A percentile compares a stretch with the other conserved stretches of the same genome.
These are phyloP conservation scores for Barnettozyma hawaiiensis DNA, from an alignment of 1,139 yeast species.

Conservation along the genomic window DNA sequence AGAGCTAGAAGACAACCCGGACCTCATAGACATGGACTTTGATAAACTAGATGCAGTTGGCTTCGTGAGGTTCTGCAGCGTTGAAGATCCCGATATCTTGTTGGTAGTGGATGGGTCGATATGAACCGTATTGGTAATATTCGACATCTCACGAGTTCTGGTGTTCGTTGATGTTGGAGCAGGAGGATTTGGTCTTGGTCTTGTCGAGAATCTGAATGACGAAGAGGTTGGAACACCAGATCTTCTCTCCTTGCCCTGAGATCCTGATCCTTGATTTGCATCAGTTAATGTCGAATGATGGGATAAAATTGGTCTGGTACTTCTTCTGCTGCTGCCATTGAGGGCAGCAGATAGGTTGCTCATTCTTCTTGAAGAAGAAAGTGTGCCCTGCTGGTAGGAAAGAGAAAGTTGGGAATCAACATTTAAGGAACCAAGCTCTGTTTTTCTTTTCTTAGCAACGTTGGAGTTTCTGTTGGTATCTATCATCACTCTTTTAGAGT, in stretches of 20 bases:
- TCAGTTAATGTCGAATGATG: not conserved
- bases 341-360: slow-evolving; percentile 9
- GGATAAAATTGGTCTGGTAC: not conserved
- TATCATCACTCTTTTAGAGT: slow-evolving; percentile 20
- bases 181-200: not conserved
- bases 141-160: slow-evolving; percentile 12
- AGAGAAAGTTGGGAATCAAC: slow-evolving; percentile 2
- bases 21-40: slow-evolving; percentile 14
- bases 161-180: slow-evolving; percentile 1
- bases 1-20: slow-evolving; percentile 2
- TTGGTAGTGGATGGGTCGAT: slow-evolving; percentile 6
- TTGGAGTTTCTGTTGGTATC: slow-evolving; percentile 13
- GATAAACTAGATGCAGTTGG: slow-evolving; percentile 23
- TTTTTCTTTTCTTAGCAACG: slow-evolving; percentile 22
- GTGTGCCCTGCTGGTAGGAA: slow-evolving; percentile 1
- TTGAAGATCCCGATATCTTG: slow-evolving; percentile 19
- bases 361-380: slow-evolving; percentile 13
- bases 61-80: slow-evolving; percentile 17
- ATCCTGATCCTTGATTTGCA: slow-evolving; percentile 9
- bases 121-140: slow-evolving; percentile 10
- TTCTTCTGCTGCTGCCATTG: not conserved
- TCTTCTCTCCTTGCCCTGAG: slow-evolving; percentile 5
- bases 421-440: slow-evolving; percentile 18
- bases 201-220: slow-evolving; percentile 7
- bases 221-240: slow-evolving; percentile 7